These are phyloP conservation scores for Sarocladiaceae sp. DNA, from an alignment of 2,329 filamentous ascomycete species.

Conservation along the genomic window DNA sequence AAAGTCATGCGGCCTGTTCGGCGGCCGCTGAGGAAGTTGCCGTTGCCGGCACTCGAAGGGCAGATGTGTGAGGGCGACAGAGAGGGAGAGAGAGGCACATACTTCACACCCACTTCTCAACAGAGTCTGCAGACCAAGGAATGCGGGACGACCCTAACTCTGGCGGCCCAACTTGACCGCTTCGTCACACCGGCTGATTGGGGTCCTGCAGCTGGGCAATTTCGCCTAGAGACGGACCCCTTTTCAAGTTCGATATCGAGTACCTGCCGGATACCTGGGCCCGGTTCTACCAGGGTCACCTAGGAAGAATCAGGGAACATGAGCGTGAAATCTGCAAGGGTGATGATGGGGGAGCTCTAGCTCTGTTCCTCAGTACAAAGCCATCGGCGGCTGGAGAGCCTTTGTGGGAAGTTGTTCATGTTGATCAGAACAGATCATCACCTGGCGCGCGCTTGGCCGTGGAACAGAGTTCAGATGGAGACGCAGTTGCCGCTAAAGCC, in stretches of 20 bases:
- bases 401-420: too few relatives aligned
- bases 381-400: too few relatives aligned
- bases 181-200: conserved; percentile 8
- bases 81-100: not conserved
- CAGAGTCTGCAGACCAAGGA: too few relatives aligned
- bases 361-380: too few relatives aligned
- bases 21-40: conserved; percentile 6
- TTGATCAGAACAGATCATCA: not conserved
- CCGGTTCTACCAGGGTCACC: too few relatives aligned
- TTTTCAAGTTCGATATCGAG: not conserved
- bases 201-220: conserved; percentile 7
- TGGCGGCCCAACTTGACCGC: not conserved
- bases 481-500: conserved; percentile 6
- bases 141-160: conserved; percentile 9
- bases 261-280: too few relatives aligned
- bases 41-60: conserved; percentile 1
- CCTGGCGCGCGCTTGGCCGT: conserved; percentile 3
- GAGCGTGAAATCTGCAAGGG: too few relatives aligned
- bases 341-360: too few relatives aligned
- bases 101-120: conserved; percentile 1
- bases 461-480: not conserved
- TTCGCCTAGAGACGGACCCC: not conserved
- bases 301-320: too few relatives aligned
- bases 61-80: not conserved
- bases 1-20: conserved; percentile 8